phyloP scores from a whole-genome alignment of 1,139 yeast species.

The Debaryomycetaceae sp. region DNA sequence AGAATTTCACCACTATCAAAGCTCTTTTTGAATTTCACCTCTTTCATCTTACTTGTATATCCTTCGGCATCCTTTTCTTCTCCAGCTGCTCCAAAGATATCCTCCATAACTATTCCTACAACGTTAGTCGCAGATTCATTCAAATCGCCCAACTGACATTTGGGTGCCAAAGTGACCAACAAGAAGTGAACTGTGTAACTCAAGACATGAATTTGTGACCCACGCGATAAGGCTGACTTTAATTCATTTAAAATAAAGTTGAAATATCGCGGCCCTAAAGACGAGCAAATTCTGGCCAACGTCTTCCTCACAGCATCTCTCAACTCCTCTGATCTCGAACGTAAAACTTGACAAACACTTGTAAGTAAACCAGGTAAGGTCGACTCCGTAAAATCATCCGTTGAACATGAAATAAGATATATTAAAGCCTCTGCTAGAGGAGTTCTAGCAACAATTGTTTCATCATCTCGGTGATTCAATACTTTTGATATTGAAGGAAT shows the following conservation, averaged over 20 bases:
- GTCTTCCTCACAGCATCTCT: constrained; percentile 85
- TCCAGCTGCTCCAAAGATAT: constrained; percentile 88
- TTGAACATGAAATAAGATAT: constrained; percentile 62
- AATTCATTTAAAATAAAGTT: constrained; percentile 75
- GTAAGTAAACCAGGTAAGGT: constrained; percentile 82
- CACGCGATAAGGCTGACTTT: constrained; percentile 74
- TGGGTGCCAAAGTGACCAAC: constrained; percentile 48
- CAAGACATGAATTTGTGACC: constrained; percentile 91
- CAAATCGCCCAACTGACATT: constrained; percentile 65
- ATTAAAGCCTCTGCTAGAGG: constrained; percentile 82
- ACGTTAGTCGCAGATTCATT: constrained; percentile 64
- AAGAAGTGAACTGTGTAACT: constrained; percentile 82
- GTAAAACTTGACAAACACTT: constrained; percentile 78
- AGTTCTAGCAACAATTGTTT: constrained; percentile 70
- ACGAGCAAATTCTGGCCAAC: constrained; percentile 58
- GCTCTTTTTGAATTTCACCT: constrained; percentile 86
- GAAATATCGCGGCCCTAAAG: constrained; percentile 72
- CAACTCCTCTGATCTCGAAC: constrained; percentile 82
- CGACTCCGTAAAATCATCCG: constrained; percentile 50
- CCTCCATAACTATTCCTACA: constrained; percentile 82
- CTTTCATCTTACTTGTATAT: constrained; percentile 81
- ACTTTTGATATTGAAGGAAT: constrained; percentile 61
- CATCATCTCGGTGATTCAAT: constrained; percentile 65
- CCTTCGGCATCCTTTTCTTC: constrained; percentile 95
- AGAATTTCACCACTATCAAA: constrained; percentile 82